phyloP scores from a whole-genome alignment of 495 filamentous ascomycete genomes.

The Annulohypoxylon bovei region DNA sequence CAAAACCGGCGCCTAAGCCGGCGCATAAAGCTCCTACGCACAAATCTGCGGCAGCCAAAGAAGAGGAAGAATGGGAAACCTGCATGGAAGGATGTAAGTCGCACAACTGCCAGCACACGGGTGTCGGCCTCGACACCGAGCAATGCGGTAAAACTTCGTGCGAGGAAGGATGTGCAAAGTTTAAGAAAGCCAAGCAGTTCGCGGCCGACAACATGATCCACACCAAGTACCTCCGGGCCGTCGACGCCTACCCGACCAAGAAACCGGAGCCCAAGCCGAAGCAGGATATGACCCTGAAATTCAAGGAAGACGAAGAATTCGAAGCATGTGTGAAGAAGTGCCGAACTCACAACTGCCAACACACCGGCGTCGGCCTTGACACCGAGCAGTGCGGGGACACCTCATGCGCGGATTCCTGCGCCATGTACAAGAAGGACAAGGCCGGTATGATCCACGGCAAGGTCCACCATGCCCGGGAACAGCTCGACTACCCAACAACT shows the following conservation, averaged over 20 bases:
- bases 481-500: too few relatives aligned
- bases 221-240: background rate
- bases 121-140: constrained; percentile 3
- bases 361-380: constrained; percentile 5
- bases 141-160: constrained; percentile 31
- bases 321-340: constrained; percentile 17
- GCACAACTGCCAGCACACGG: constrained; percentile 30
- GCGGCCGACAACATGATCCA: background rate
- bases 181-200: background rate
- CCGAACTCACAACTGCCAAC: constrained; percentile 29
- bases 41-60: background rate
- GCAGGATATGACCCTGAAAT: too few relatives aligned
- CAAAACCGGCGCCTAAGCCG: background rate
- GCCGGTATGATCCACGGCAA: background rate
- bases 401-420: constrained; percentile 4
- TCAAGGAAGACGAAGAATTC: background rate
- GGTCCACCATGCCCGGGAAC: too few relatives aligned
- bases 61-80: background rate
- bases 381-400: constrained; percentile 23
- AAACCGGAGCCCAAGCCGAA: background rate
- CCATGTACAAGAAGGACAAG: background rate
- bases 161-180: background rate
- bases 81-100: constrained; percentile 28
- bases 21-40: background rate
- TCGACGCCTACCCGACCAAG: background rate